Evolutionary conservation across 164 flowering plant genomes (phyloP), one percentile per base, ranked within the genome.

Genomic region (Umbellularia californica): DNA sequence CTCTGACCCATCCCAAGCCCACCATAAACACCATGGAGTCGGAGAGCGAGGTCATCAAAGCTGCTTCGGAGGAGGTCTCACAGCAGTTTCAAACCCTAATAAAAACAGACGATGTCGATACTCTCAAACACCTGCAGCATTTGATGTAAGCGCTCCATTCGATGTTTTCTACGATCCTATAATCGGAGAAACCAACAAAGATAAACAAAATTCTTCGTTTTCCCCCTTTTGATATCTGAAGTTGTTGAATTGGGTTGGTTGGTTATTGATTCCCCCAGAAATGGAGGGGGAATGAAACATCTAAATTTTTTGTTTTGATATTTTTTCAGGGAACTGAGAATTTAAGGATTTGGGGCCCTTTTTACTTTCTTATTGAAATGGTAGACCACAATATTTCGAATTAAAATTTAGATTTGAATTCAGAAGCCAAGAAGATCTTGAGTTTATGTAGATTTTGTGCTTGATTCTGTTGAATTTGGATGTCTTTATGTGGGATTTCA

Each of bases 1-100:
- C 5, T 30, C 6, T 30, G 35, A 30, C 0, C 35, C 35, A 30
- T 30, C 33, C 35, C 35, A 30, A 30, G 5, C 35, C 35, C 35
- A 30, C 35, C 35, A 30, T 30, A 30, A 30, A 30, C 35, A 30
- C 35, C 47, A 55, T 55, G 60, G 60, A 58, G 47, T 20, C 73
- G 66, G 88, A 86, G 79, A 70, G 51, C 68, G 86, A 77, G 70
- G 58, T 80, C 19, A 76, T 81, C 0, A 80, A 70, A 71, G 85
- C 77, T 5, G 89, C 91, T 5, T 86, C 97, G 0, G 72, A 77
- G 9, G 87, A 88, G 72, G 77, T 84, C 1, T 85, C 90, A 28
- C 76, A 30, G 1, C 90, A 93, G 70, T 88, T 90, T 83, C 85
- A 85, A 85, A 81, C 92, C 74, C 94, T 93, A 17, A 69, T 93